A percentile compares a stretch with the other conserved stretches of the same genome.
Evolutionary conservation across 805 yeast species (phyloP).

Genomic region (Kazachstania taianensis): DNA sequence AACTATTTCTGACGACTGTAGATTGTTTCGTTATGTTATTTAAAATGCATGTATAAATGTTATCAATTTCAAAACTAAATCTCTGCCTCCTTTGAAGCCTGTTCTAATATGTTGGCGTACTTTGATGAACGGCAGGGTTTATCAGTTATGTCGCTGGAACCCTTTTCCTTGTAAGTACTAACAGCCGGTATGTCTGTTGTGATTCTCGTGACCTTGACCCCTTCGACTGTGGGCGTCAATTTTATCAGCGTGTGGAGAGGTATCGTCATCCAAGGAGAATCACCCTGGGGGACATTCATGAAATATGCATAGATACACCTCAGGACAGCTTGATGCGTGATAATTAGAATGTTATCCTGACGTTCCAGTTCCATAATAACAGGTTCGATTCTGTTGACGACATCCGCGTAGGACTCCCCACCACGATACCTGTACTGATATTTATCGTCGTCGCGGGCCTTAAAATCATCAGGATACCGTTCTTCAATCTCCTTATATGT

Average conservation of each 20-base stretch:
- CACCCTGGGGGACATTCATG: constrained; percentile 96
- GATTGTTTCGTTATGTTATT: background rate
- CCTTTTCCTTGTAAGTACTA: constrained; percentile 88
- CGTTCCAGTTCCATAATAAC: constrained; percentile 96
- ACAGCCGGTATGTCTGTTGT: constrained; percentile 97
- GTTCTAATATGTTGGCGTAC: constrained; percentile 1
- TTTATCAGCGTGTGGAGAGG: constrained; percentile 91
- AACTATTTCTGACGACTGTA: background rate
- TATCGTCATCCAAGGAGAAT: constrained; percentile 97
- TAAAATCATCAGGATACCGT: constrained; percentile 83
- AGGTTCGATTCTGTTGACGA: constrained; percentile 87
- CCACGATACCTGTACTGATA: constrained; percentile 93
- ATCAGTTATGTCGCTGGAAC: constrained; percentile 37
- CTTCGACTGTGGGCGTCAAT: constrained; percentile 85
- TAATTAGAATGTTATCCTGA: constrained; percentile 87
- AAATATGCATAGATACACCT: constrained; percentile 94
- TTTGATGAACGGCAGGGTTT: background rate
- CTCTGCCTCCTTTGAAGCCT: background rate
- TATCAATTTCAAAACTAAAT: background rate
- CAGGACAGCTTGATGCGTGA: constrained; percentile 94
- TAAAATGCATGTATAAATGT: too few species aligned
- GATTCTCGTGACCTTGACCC: constrained; percentile 76
- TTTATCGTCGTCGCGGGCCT: constrained; percentile 89
- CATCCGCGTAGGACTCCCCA: constrained; percentile 93
- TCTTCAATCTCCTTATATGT: constrained; percentile 87